Evolutionary conservation across 116 monocot genomes (phyloP), one percentile per base, ranked within the genome.

Genomic region (Posidonia oceanica): DNA sequence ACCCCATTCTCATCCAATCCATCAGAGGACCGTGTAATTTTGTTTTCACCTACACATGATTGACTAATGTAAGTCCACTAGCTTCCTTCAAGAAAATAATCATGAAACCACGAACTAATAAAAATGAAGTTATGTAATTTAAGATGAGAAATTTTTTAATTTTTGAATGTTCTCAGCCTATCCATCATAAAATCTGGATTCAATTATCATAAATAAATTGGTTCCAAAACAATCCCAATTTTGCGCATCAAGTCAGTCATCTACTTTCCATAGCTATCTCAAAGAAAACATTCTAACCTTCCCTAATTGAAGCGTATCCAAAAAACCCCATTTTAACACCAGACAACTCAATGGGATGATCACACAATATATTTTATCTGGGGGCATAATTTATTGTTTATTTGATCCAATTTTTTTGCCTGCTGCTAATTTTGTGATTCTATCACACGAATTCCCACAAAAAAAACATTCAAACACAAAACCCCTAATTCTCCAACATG

Each of bases 21-120:
- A 18, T 66, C 20, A 10, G 66, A 66, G 41, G 66, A 42, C 42
- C 42, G 5, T 41, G 20, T 11, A 10, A 7, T 66, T 42, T 11
- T 66, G 8, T 42, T 66, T 66, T 44, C 66, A 66, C 44, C 66
- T 66, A 41, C 12, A 66, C 40, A 40, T 14, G 14, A 61, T 61
- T 44, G 41, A 18, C 18, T n/a, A 41, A 11, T 66, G 20, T 41
- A 13, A 66, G 48, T 10, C 7, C 12, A 48, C 48, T 10, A 48
- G 48, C 48, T 48, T 48, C 48, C 2, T 41, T 41, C 3, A 66
- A 66, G 39, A 39, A 66, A 23, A 61, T 4, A 21, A 23, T 36
- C 61, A 61, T 29, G 14, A 61, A 14, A 21, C 6, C 14, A 36
- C 29, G 23, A 12, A 36, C 29, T 14, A 13, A 36, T 12, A 61